Conservation (phyloP, 208 protist species). For the Trichomonas vaginalis region DNA sequence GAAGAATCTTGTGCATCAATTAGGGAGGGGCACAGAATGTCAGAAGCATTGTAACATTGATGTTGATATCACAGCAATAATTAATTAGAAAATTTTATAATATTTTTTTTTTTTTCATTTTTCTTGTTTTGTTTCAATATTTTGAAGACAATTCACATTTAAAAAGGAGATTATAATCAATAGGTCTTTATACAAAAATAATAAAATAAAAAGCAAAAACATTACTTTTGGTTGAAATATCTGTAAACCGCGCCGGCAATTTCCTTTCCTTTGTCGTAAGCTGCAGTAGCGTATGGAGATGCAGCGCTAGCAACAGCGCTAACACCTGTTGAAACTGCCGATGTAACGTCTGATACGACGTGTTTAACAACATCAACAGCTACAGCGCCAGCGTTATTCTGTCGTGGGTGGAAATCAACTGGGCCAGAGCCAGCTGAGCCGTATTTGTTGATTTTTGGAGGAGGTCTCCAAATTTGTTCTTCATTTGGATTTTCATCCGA, state of each 20-base stretch:
- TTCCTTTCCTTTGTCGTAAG: not conserved
- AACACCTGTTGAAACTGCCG: not conserved
- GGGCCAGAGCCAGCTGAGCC: not conserved
- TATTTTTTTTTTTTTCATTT: too few relatives aligned
- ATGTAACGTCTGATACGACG: not conserved
- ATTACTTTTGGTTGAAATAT: not conserved
- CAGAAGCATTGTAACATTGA: too few relatives aligned
- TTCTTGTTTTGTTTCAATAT: too few relatives aligned
- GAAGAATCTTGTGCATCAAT: too few relatives aligned
- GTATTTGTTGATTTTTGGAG: not conserved
- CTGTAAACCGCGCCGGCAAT: not conserved
- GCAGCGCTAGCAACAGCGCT: not conserved
- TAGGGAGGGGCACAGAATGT: too few relatives aligned
- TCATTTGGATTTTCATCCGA: not conserved
- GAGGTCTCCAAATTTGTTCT: not conserved
- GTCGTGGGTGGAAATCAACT: not conserved
- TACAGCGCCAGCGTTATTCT: not conserved
- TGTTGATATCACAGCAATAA: too few relatives aligned
- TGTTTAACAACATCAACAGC: not conserved
- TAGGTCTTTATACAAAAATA: not conserved
- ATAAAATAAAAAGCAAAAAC: not conserved
- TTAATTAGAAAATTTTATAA: too few relatives aligned
- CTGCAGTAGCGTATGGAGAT: not conserved
- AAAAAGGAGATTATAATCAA: too few relatives aligned
- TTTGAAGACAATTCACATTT: too few relatives aligned